Base-by-base conservation (phyloP, 225 moss, liverwort and hornwort species). In the Pseudoscleropodium purum region DNA sequence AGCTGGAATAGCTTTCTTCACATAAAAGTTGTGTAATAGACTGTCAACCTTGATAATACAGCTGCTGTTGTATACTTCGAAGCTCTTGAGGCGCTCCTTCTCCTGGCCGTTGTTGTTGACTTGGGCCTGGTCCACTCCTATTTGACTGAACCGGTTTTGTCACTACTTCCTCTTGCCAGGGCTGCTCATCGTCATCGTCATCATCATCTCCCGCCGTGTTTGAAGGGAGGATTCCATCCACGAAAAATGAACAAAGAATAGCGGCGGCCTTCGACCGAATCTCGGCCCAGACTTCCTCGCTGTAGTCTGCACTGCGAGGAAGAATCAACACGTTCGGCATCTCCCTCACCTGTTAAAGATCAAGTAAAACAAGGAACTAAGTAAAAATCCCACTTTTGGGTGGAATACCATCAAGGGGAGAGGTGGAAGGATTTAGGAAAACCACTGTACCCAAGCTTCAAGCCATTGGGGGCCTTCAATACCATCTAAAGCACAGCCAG, bases 401-500 rank as follows among this genome's bases (percentile, higher is more conserved):
- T 45, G 39, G 83, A 51, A 70, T 34, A 47, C 18, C 41, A 67
- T 77, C 62, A 64, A 85, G 64, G 33, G 36, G 17, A 63, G 72
- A 43, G 27, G 76, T 39, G 37, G 19, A 83, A 74, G n/a, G 66
- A 83, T 74, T 33, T 82, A 90, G 33, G 80, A 65, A 19, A 59
- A 78, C 54, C 65, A 69, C 41, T 64, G 65, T 95, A 98, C 98
- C 98, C 98, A 98, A 86, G 98, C 98, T 93, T 98, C 98, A 66
- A 97, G 93, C 98, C 98, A 98, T 88, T 96, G 97, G n/a, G 98
- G 97, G 64, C 98, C 97, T 95, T 98, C 98, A 21, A 96, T 96
- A 82, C 98, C 97, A 86, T 98, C 97, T 59, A 98, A 91, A 54
- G 98, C 98, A 90, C 96, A 97, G 84, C 98, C 97, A 70, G 97